Evolutionary conservation across 495 filamentous ascomycete genomes (phyloP).

Genomic region (Sphaerosporella brunnea): DNA sequence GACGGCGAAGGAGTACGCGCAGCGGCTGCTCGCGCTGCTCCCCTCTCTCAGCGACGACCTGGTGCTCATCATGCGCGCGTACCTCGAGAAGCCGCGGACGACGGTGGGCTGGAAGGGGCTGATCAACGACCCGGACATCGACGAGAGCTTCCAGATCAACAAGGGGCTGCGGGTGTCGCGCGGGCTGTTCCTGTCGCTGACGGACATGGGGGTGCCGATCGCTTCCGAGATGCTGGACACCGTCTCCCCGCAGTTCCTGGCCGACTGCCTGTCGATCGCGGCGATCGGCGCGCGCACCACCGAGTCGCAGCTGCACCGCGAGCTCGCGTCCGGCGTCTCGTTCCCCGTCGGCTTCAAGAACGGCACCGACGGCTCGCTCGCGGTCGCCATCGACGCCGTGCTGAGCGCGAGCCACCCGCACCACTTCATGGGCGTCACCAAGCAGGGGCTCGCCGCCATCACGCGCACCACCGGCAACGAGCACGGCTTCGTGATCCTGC

Average conservation of each 20-base stretch:
- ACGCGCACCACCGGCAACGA: conserved; percentile 84
- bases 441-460: conserved; percentile 89
- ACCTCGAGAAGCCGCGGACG: conserved; percentile 97
- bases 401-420: conserved; percentile 79
- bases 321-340: conserved; percentile 87
- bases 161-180: conserved; percentile 82
- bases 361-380: conserved; percentile 85
- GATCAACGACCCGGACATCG: conserved; percentile 97
- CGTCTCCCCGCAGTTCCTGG: conserved; percentile 90
- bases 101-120: conserved; percentile 98
- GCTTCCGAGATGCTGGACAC: conserved; percentile 97
- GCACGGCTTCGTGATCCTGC: conserved; percentile 89
- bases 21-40: conserved; percentile 53
- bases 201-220: conserved; percentile 71
- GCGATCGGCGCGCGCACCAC: conserved; percentile 96
- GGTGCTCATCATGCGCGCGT: conserved; percentile 90
- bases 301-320: conserved; percentile 86
- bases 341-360: conserved; percentile 99
- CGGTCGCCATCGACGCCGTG: conserved; percentile 92
- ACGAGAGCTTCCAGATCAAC: conserved; percentile 96
- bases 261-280: conserved; percentile 85
- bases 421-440: conserved; percentile 99
- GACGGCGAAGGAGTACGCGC: conserved; percentile 71
- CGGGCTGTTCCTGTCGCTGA: conserved; percentile 81
- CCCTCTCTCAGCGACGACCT: conserved; percentile 69